Evolutionary conservation across 495 filamentous ascomycete species (phyloP), one percentile per base, ranked within the genome.

Genomic region (Thermothielavioides terrestris): DNA sequence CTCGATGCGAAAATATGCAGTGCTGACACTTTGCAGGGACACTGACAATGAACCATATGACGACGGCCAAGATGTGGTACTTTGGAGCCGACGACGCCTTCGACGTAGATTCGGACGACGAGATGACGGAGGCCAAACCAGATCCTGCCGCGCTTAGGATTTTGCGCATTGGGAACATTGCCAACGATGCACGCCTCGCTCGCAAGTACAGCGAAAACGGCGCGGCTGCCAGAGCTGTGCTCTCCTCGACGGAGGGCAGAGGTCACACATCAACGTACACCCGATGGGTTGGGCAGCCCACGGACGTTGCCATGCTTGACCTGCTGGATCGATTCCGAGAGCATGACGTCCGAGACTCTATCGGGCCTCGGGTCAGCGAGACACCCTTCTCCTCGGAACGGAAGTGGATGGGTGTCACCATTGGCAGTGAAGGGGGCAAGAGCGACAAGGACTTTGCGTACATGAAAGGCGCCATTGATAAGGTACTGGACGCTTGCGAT

Each of bases 341-440:
- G 59, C 84, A 90, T 40, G 92, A 99, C 68, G 80, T 91, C 18
- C 80, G 92, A 37, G 86, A 95, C 31, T 80, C 84, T 12, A 82
- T 95, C 46, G 86, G 88, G 31, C 77, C 76, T 25, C 82, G 89
- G 28, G 77, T 82, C 15, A 78, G 80, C 20, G 92, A 97, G 61
- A 89, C 86, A 1, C 90, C 92, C 0, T 99, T 99, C 62, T 95
- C 89, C 60, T 97, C 92, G 1, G 90, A 96, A 58, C 80, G 89
- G 39, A 99, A 96, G 67, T 99, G 92, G 91, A 99, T 97, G 92
- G 92, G 92, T 28, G 89, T 95, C 12, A 81, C 86, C 2, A 88
- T 95, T 54, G 82, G 83, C 26, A 74, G 71, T 3, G 75, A 77
- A 49, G 65, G 78, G 5, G 69, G 63, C 17, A 73, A 65, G 49